Base-by-base conservation (phyloP, 2,329 filamentous ascomycete species). In the Epichloe gansuensis region DNA sequence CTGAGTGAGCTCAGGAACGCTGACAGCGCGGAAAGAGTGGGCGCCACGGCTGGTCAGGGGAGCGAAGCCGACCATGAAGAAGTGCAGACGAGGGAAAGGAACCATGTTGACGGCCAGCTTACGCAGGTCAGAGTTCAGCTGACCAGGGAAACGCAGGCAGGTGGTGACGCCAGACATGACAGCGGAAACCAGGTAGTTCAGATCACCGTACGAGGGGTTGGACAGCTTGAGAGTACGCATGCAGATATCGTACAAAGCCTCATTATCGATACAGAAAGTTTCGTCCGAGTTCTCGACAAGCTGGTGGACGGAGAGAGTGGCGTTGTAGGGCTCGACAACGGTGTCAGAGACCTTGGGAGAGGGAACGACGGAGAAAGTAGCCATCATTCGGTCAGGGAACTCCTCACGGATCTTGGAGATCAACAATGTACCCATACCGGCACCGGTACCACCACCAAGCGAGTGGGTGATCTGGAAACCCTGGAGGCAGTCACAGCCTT, bases 61-160 rank as follows among this genome's bases (percentile, higher is more conserved):
- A 73, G 93, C 91, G 71, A 97, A 98, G 72, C 93, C 93, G 71
- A 98, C 91, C 93, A 97, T 98, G 85, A 98, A 98, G 85, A 98
- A 98, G 78, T 98, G 93, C 59, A 98, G 89, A 89, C 93, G 93
- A 63, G 93, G 93, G 87, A 98, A 98, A 57, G 93, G 93, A 75
- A 98, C 93, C 47, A 98, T 97, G 87, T 97, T 97, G 75, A 97
- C 93, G 63, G 93, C 93, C 68, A 97, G 78, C 82, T 98, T 98
- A 77, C 93, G 89, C 63, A 98, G 87, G 72, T 98, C 93, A 68
- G 93, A 97, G 87, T 98, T 98, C 63, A 98, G 85, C 81, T 98
- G 93, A 71, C 93, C 93, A 53, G 93, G 93, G 87, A 98, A 98
- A 75, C 93, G 93, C 68, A 98, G 80, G 71, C 88, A 96, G 65